Percentiles rank a stretch among this genome's conserved stretches.
Evolutionary conservation across 352 stramenopile genomes (phyloP).

Genomic region (Phytopythium oedochilum): DNA sequence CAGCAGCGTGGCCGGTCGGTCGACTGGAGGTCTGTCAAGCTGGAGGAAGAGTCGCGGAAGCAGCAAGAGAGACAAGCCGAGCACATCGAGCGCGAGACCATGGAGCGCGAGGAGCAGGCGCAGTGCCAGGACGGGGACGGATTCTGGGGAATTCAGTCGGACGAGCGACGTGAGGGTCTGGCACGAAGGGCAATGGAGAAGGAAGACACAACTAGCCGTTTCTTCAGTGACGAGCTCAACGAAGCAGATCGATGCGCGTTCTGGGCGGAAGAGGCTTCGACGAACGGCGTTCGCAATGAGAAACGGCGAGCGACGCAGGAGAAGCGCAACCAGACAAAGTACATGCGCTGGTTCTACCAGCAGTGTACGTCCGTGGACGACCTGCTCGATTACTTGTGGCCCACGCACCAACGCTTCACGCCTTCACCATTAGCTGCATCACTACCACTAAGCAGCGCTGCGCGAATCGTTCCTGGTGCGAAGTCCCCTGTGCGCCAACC

Average conservation of each 20-base stretch:
- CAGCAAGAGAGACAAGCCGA: slow-evolving; percentile 24
- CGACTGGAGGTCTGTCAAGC: slow-evolving; percentile 11
- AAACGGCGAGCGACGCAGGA: slow-evolving; percentile 23
- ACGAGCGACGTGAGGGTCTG: slow-evolving; percentile 30
- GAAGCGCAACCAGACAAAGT: slow-evolving; percentile 34
- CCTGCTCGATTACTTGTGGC: slow-evolving; percentile 51
- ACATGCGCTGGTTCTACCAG: slow-evolving; percentile 63
- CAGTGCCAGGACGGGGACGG: slow-evolving; percentile 41
- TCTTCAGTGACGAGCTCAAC: slow-evolving; percentile 20
- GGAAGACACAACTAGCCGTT: slow-evolving; percentile 32
- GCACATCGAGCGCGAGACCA: slow-evolving; percentile 19
- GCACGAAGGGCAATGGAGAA: slow-evolving; percentile 27
- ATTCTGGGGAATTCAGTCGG: slow-evolving; percentile 62
- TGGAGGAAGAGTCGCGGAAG: slow-evolving; percentile 13
- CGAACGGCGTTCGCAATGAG: slow-evolving; percentile 4
- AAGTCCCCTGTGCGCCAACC: neutral
- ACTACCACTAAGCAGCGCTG: neutral
- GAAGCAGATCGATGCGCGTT: slow-evolving; percentile 19
- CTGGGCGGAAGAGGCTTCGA: slow-evolving; percentile 32
- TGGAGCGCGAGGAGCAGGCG: slow-evolving; percentile 29
- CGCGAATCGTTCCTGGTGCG: too few species aligned
- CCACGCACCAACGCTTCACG: slow-evolving; percentile 21
- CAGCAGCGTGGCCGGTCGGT: neutral
- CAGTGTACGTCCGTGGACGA: slow-evolving; percentile 50
- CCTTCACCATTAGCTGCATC: neutral